These are phyloP conservation scores for Candida andamanensis DNA, from an alignment of 805 yeast species.

Conservation along the genomic window DNA sequence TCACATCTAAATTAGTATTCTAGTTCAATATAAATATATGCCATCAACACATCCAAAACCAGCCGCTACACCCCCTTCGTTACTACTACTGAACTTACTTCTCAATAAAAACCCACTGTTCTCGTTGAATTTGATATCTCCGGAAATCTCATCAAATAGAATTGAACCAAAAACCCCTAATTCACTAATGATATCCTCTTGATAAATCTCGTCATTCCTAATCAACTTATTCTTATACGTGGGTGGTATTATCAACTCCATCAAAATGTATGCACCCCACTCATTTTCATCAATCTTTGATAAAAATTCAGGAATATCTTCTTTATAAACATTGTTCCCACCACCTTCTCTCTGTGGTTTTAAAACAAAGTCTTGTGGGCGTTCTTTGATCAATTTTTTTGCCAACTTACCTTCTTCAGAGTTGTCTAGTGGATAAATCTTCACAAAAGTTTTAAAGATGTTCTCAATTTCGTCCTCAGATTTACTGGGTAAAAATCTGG, in stretches of 20 bases:
- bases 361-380: slow-evolving; percentile 73
- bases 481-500: slow-evolving; percentile 39
- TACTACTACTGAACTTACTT: slow-evolving; percentile 78
- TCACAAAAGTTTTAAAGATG: slow-evolving; percentile 66
- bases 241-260: slow-evolving; percentile 89
- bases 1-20: too few relatives aligned
- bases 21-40: slow-evolving; percentile 49
- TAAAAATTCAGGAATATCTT: slow-evolving; percentile 75
- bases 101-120: slow-evolving; percentile 83
- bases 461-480: slow-evolving; percentile 22
- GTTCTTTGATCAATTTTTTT: slow-evolving; percentile 46
- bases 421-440: slow-evolving; percentile 80
- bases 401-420: slow-evolving; percentile 59
- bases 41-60: slow-evolving; percentile 97
- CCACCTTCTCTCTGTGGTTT: slow-evolving; percentile 99
- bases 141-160: slow-evolving; percentile 62
- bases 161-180: slow-evolving; percentile 86
- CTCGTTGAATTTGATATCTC: slow-evolving; percentile 55
- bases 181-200: slow-evolving; percentile 83
- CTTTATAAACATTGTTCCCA: slow-evolving; percentile 88
- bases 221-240: slow-evolving; percentile 62
- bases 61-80: slow-evolving; percentile 99
- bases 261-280: slow-evolving; percentile 88
- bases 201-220: slow-evolving; percentile 54
- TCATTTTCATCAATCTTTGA: slow-evolving; percentile 53